Evolutionary conservation across 805 yeast genomes (phyloP).

Genomic region (Candida orba): DNA sequence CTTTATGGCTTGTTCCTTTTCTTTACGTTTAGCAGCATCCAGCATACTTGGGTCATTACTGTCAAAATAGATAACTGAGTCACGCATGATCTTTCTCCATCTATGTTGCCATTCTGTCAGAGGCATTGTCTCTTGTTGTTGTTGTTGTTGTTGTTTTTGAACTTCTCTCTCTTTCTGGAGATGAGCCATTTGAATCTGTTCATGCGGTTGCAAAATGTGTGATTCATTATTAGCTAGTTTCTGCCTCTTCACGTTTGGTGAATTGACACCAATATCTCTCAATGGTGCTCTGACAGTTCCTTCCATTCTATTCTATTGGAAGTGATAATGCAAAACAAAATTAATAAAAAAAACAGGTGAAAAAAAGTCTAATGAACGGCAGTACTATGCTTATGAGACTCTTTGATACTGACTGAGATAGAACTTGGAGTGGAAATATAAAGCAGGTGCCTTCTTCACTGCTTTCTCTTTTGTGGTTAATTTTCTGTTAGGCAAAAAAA

Average conservation of each 20-base stretch:
- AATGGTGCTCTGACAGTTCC: conserved; percentile 15
- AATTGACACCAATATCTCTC: conserved; percentile 20
- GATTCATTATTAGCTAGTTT: conserved; percentile 7
- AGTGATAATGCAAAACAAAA: background rate
- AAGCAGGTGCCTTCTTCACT: background rate
- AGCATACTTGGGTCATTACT: conserved; percentile 28
- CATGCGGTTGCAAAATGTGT: background rate
- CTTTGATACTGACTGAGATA: too few species aligned
- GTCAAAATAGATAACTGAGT: conserved; percentile 52
- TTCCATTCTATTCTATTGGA: conserved; percentile 14
- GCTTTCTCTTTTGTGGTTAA: background rate
- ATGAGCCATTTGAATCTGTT: background rate
- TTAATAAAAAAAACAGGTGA: background rate
- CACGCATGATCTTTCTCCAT: conserved; percentile 53
- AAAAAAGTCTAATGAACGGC: background rate
- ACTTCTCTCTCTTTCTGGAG: background rate
- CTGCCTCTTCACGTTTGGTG: conserved; percentile 23
- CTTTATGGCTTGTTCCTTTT: conserved; percentile 27
- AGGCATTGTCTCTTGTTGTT: conserved; percentile 10
- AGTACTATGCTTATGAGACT: background rate
- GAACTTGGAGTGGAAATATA: background rate
- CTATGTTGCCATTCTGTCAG: conserved; percentile 50
- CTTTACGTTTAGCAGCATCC: conserved; percentile 22
- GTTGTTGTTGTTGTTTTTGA: conserved; percentile 2
- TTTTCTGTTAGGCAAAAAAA: background rate